Percentiles rank a stretch among this genome's conserved stretches.
Evolutionary conservation across 1,284 basidiomycete species (phyloP).

Genomic region (Peniophora sp.): DNA sequence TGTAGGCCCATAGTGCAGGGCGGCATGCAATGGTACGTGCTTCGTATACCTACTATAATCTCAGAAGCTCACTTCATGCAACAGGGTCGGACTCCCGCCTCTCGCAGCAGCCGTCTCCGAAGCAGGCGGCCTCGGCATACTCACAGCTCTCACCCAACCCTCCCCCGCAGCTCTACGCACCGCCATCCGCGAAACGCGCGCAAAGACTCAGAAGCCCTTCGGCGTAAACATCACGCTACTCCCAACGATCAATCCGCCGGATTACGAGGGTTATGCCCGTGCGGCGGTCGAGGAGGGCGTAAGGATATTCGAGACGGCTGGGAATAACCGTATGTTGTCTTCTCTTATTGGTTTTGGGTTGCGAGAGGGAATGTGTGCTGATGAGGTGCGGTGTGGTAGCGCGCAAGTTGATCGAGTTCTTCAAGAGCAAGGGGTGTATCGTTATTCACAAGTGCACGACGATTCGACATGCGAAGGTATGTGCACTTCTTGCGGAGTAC

Average conservation of each 20-base stretch:
- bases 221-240: constrained; percentile 92
- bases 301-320: constrained; percentile 88
- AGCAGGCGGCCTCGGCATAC: constrained; percentile 79
- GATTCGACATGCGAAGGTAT: constrained; percentile 76
- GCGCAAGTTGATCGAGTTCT: constrained; percentile 71
- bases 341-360: background rate
- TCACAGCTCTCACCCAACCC: constrained; percentile 88
- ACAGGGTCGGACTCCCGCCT: constrained; percentile 69
- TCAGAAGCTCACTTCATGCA: no score
- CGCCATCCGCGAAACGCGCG: constrained; percentile 78
- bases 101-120: constrained; percentile 80
- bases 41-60: background rate
- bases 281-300: constrained; percentile 88
- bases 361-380: background rate
- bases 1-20: constrained; percentile 69
- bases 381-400: constrained; percentile 32
- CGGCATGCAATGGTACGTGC: constrained; percentile 77
- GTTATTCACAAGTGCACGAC: constrained; percentile 93
- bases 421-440: constrained; percentile 71
- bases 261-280: constrained; percentile 78
- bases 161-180: constrained; percentile 75
- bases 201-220: constrained; percentile 68
- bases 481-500: constrained; percentile 2
- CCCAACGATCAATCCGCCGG: constrained; percentile 86
- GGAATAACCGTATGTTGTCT: constrained; percentile 72